Evolutionary conservation across 2,329 filamentous ascomycete genomes (phyloP).

Genomic region (Botryotinia calthae): DNA sequence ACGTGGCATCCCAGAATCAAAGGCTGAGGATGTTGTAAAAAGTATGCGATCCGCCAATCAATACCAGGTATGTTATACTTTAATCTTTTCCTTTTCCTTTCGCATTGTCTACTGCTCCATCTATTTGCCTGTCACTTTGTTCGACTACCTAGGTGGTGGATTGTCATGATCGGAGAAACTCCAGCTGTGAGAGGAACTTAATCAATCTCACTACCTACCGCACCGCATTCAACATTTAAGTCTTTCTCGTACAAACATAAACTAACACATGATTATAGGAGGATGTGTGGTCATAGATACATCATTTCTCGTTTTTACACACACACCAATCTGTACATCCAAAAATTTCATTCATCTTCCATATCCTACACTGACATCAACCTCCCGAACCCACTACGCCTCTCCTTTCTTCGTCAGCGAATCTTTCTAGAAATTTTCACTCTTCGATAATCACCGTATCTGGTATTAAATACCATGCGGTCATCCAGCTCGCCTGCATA

Average conservation of each 20-base stretch:
- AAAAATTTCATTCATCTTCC: not conserved
- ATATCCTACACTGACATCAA: constrained; percentile 3
- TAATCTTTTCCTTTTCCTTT: not conserved
- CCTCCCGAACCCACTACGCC: not conserved
- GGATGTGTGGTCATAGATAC: constrained; percentile 64
- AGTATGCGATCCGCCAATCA: constrained; percentile 91
- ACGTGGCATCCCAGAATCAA: constrained; percentile 75
- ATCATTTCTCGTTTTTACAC: not conserved
- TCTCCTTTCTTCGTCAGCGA: not conserved
- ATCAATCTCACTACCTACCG: not conserved
- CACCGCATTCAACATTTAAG: not conserved
- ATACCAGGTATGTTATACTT: constrained; percentile 69
- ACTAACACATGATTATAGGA: constrained; percentile 47
- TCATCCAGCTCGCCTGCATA: not conserved
- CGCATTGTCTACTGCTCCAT: not conserved
- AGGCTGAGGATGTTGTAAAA: constrained; percentile 96
- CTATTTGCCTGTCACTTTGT: not conserved
- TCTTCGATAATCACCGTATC: not conserved
- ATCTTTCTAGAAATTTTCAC: not conserved
- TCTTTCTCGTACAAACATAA: constrained; percentile 16
- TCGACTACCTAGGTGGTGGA: not conserved
- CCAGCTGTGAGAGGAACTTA: not conserved
- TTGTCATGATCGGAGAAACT: not conserved
- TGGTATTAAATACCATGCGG: not conserved
- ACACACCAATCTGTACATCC: not conserved